phyloP scores from a whole-genome alignment of 495 filamentous ascomycete genomes.

The Hypoxylon rickii region DNA sequence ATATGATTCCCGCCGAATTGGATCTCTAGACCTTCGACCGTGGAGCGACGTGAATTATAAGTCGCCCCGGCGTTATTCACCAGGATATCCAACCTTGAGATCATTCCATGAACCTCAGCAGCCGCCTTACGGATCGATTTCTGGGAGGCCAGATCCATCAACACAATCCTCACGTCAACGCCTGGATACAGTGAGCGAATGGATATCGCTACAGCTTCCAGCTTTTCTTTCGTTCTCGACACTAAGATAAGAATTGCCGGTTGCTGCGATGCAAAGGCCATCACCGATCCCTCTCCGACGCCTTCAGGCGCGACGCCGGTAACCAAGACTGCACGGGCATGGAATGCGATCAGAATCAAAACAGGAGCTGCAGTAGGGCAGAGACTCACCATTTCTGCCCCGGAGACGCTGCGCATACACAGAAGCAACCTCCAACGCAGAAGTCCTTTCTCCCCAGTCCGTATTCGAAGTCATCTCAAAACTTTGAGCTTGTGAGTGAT shows the following conservation, averaged over 20 bases:
- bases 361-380: background rate
- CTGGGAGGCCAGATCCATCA: constrained; percentile 55
- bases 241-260: constrained; percentile 58
- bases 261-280: constrained; percentile 57
- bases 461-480: constrained; percentile 46
- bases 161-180: constrained; percentile 44
- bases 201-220: constrained; percentile 51
- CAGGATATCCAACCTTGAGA: constrained; percentile 56
- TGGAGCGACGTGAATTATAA: constrained; percentile 40
- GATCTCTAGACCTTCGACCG: constrained; percentile 56
- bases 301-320: constrained; percentile 59
- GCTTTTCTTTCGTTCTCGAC: constrained; percentile 55
- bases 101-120: constrained; percentile 42
- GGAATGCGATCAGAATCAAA: constrained; percentile 3
- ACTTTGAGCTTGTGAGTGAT: background rate
- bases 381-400: constrained; percentile 40
- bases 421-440: constrained; percentile 48
- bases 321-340: constrained; percentile 41
- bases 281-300: constrained; percentile 56
- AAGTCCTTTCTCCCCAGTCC: constrained; percentile 49
- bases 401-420: constrained; percentile 46
- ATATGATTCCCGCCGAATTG: constrained; percentile 65
- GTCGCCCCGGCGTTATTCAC: constrained; percentile 60
- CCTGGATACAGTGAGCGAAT: constrained; percentile 43
- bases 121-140: constrained; percentile 49